Evolutionary conservation across 2,329 filamentous ascomycete genomes (phyloP), one percentile per base, ranked within the genome.

Genomic region (Acephala macrosclerotiorum): DNA sequence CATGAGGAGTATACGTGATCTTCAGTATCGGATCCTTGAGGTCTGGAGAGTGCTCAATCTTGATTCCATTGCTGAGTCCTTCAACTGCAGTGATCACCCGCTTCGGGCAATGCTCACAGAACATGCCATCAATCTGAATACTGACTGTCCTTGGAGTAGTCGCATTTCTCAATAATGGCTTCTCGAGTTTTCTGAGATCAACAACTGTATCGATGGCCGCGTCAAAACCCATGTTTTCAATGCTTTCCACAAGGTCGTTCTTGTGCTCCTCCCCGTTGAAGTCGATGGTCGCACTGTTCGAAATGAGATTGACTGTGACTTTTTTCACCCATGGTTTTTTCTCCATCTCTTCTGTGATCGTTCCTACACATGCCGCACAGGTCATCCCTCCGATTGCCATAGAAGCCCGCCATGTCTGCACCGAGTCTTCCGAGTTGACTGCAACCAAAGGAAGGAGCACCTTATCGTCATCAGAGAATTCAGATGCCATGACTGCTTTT

Each of bases 101-200:
- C 4, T 82, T 80, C 0, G 91, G 89, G 71, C 91, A 94, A 72
- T 91, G 87, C 16, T 85, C 82, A 77, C 92, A 94, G 77, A 91
- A 93, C 79, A 94, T 89, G 58, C 92, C 92, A 58, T 91, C 84
- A 58, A 95, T 81, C 45, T 78, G 79, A 64, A 94, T 87, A 63
- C 89, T 85, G 2, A 93, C 83, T 0, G 86, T 87, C 56, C 91
- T 66, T 16, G 64, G 61, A 9, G 58, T 58, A 14, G 29, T 68
- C 33, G 64, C 66, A 22, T 49, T 22, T 29, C 64, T 59, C 29
- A 59, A 35, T 16, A 29, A 29, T 6, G 61, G 55, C 26, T 68
- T 55, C 66, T 47, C 77, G n/a, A 60, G 71, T 18, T 77, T 70
- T 1, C 75, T 18, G 3, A 70, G 40, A 55, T 71, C 59, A 14